Evolutionary conservation across 2,329 filamentous ascomycete genomes (phyloP).

Genomic region (Colletotrichum sp.): DNA sequence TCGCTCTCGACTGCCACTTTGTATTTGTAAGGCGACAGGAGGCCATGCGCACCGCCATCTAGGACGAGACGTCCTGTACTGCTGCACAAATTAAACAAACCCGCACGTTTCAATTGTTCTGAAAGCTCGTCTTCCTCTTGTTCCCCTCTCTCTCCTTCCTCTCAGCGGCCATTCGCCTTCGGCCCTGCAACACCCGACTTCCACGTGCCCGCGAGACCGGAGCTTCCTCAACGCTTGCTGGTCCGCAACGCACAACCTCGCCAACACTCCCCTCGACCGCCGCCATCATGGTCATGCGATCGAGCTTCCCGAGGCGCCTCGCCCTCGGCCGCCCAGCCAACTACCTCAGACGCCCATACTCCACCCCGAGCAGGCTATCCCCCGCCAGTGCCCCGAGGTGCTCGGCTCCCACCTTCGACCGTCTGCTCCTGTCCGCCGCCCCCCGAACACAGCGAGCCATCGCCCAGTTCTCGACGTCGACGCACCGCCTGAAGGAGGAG

Average conservation of each 20-base stretch:
- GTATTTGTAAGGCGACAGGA: constrained; percentile 21
- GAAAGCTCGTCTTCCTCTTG: background rate
- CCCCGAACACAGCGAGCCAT: constrained; percentile 29
- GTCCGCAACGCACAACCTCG: background rate
- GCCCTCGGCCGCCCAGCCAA: constrained; percentile 39
- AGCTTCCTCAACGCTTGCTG: background rate
- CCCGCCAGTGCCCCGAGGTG: constrained; percentile 14
- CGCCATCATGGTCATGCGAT: constrained; percentile 44
- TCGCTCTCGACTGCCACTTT: background rate
- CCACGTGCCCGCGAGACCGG: constrained; percentile 3
- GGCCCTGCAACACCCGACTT: background rate
- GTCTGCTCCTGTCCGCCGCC: constrained; percentile 33
- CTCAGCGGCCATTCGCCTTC: background rate
- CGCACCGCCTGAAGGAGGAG: constrained; percentile 37
- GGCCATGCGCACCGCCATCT: constrained; percentile 11
- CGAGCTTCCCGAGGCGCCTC: constrained; percentile 43
- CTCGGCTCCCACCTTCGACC: constrained; percentile 30
- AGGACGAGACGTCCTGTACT: constrained; percentile 4
- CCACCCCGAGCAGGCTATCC: constrained; percentile 23
- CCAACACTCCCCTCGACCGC: background rate
- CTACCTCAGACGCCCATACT: constrained; percentile 28
- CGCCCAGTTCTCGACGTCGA: constrained; percentile 41
- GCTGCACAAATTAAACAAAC: background rate
- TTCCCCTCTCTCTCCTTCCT: background rate
- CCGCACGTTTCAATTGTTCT: background rate